Conservation (phyloP, 139 green algal genomes). For the Pseudopediastrum boryanum region DNA sequence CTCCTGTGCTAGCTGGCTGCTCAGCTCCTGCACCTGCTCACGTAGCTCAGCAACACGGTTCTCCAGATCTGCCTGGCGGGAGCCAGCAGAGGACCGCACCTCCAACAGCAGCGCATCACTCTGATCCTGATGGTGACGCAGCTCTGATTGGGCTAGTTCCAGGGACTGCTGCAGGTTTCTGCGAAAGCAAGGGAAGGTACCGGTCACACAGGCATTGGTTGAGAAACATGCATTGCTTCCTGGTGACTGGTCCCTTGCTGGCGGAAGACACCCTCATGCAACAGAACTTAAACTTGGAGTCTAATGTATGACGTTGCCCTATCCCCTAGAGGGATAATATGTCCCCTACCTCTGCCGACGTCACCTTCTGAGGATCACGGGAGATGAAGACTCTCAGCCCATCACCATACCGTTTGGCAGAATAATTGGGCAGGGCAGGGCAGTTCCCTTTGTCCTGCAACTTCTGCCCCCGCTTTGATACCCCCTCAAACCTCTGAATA, state of each 20-base stretch:
- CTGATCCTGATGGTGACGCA: background rate
- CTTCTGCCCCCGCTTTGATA: no score
- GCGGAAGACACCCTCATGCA: background rate
- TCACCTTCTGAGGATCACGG: no score
- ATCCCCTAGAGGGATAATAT: no score
- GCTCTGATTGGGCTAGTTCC: constrained; percentile 3
- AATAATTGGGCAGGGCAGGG: no score
- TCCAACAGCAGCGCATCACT: constrained; percentile 14
- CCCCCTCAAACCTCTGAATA: no score
- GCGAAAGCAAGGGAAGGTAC: background rate
- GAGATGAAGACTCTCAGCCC: no score
- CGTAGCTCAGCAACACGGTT: constrained; percentile 22
- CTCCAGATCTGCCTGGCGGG: constrained; percentile 19
- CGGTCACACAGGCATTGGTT: background rate
- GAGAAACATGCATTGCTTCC: background rate
- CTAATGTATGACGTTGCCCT: background rate
- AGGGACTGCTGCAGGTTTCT: constrained; percentile 6
- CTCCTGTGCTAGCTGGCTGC: background rate
- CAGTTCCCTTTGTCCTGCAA: no score
- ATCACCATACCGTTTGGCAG: no score
- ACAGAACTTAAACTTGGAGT: background rate
- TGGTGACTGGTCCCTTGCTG: background rate
- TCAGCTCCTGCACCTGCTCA: background rate
- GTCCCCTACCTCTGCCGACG: no score
- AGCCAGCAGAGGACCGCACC: background rate